Percentiles rank a stretch among this genome's conserved stretches.
Conservation (phyloP, 495 filamentous ascomycete genomes). For the Penicillium coffeae region DNA sequence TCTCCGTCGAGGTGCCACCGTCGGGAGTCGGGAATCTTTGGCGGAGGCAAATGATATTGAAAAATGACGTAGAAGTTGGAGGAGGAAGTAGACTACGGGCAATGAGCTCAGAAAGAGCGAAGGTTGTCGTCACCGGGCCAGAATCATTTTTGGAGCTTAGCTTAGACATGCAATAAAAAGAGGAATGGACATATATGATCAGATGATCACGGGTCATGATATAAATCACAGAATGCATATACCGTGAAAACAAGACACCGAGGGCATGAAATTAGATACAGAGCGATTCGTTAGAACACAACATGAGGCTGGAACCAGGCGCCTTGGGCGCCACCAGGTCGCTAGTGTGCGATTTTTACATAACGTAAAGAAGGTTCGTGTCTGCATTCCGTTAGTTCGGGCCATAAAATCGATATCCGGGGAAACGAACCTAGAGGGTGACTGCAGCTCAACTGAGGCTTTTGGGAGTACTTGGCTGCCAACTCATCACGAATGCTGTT, state of each 20-base stretch:
- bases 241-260: slow-evolving; percentile 13
- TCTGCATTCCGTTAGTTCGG: slow-evolving; percentile 38
- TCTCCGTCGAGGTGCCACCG: background rate
- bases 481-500: slow-evolving; percentile 95
- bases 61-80: background rate
- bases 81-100: background rate
- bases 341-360: slow-evolving; percentile 42
- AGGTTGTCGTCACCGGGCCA: slow-evolving; percentile 3
- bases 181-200: slow-evolving; percentile 5
- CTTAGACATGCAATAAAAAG: background rate
- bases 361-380: slow-evolving; percentile 62
- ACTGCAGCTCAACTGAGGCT: slow-evolving; percentile 94
- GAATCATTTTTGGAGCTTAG: background rate
- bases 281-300: slow-evolving; percentile 11
- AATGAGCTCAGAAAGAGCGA: slow-evolving; percentile 18
- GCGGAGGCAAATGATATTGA: background rate
- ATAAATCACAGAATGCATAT: slow-evolving; percentile 9
- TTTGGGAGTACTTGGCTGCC: slow-evolving; percentile 84
- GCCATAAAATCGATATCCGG: slow-evolving; percentile 8
- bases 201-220: slow-evolving; percentile 14
- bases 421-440: slow-evolving; percentile 80
- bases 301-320: background rate
- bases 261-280: slow-evolving; percentile 23
- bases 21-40: no score
- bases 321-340: background rate